A percentile compares a stretch with the other conserved stretches of the same genome.
phyloP scores from a whole-genome alignment of 1,284 basidiomycete genomes.

The Garcileccinum viscosum region DNA sequence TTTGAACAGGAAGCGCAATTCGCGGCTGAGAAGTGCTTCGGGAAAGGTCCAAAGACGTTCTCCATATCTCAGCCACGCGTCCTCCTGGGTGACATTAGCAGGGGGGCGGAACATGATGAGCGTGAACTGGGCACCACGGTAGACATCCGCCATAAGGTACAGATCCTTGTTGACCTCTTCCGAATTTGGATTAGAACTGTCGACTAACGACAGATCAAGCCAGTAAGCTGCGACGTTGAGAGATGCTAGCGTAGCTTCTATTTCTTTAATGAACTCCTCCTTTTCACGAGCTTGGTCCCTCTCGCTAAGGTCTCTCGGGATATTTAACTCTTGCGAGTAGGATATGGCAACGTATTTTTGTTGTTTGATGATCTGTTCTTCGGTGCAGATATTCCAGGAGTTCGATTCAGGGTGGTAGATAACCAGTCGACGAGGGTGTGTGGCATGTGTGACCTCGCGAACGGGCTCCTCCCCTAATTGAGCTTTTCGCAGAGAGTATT shows the following conservation, averaged over 20 bases:
- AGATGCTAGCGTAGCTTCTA: conserved; percentile 16
- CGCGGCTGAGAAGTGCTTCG: conserved; percentile 27
- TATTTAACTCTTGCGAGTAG: conserved; percentile 24
- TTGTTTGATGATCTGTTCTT: conserved; percentile 14
- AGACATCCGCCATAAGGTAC: conserved; percentile 38
- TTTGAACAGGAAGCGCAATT: conserved; percentile 26
- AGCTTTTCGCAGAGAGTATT: conserved; percentile 29
- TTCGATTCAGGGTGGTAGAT: conserved; percentile 17
- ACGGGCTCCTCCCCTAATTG: conserved; percentile 12
- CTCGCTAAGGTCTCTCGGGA: background rate
- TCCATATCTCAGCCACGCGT: conserved; percentile 27
- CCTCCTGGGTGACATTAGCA: background rate
- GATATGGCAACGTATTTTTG: conserved; percentile 30
- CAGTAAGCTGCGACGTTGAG: conserved; percentile 30
- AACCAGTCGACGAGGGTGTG: conserved; percentile 27
- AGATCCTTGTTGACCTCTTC: conserved; percentile 26
- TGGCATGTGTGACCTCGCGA: conserved; percentile 22
- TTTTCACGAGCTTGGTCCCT: background rate
- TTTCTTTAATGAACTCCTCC: conserved; percentile 11
- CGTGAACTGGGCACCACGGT: conserved; percentile 33
- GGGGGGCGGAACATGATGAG: conserved; percentile 29
- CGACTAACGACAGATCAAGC: conserved; percentile 27
- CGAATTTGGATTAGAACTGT: background rate
- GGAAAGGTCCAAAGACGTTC: conserved; percentile 39
- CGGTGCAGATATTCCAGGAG: conserved; percentile 14